These are phyloP conservation scores for Malus sylvestris DNA, from an alignment of 306 rosid genomes.

Conservation along the genomic window DNA sequence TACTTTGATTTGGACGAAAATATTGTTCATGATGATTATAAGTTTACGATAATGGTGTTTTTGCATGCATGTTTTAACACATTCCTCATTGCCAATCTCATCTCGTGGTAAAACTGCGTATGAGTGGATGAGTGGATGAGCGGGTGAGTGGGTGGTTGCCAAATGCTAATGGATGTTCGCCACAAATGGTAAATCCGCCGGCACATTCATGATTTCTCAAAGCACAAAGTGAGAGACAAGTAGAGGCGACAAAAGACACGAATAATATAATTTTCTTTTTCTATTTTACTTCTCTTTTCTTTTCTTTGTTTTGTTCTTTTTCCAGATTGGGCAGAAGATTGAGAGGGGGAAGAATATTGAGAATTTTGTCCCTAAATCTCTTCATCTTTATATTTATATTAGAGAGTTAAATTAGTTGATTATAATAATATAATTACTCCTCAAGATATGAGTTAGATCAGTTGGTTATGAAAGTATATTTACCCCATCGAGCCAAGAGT, in stretches of 20 bases:
- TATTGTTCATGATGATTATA: background rate
- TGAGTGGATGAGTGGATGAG: background rate
- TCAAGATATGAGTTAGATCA: background rate
- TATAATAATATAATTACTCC: too few relatives aligned
- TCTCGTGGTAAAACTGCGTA: background rate
- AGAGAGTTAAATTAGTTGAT: background rate
- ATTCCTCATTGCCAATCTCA: conserved; percentile 1
- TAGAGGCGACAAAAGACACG: background rate
- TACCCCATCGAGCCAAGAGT: too few relatives aligned
- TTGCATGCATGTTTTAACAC: conserved; percentile 30
- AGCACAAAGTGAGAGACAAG: conserved; percentile 2
- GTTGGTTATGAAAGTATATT: too few relatives aligned
- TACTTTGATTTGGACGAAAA: background rate
- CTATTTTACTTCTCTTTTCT: background rate
- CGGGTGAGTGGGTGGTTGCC: conserved; percentile 5
- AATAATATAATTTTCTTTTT: background rate
- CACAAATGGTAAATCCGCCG: conserved; percentile 3
- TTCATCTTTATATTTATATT: background rate
- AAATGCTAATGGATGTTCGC: conserved; percentile 4
- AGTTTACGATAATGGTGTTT: conserved; percentile 26
- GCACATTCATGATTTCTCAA: conserved; percentile 10
- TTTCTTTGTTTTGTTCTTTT: background rate
- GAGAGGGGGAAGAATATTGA: background rate
- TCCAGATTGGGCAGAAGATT: background rate
- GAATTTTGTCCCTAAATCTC: background rate